phyloP scores from a whole-genome alignment of 768 basidiomycete species.

The Lactifluus hygrophoroides region DNA sequence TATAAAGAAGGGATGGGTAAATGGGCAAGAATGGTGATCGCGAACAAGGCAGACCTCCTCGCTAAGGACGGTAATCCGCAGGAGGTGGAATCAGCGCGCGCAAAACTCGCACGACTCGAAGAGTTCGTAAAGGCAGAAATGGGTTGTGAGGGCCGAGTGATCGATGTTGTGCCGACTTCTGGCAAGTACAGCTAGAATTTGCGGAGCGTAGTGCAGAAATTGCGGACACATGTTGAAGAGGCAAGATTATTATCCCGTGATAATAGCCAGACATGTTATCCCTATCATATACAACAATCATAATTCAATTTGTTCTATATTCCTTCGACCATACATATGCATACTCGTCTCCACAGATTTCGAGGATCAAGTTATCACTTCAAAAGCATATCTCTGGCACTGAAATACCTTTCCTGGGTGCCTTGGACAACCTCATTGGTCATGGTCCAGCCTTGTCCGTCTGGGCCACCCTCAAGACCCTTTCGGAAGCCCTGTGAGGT shows the following conservation, averaged over 20 bases:
- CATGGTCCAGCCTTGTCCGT: constrained; percentile 71
- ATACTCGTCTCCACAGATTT: not conserved
- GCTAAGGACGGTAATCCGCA: constrained; percentile 36
- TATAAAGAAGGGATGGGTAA: constrained; percentile 71
- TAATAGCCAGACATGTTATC: not conserved
- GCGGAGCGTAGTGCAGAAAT: constrained; percentile 52
- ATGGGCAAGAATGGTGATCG: constrained; percentile 74
- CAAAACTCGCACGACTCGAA: constrained; percentile 49
- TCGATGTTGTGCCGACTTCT: constrained; percentile 75
- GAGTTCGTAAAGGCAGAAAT: constrained; percentile 46
- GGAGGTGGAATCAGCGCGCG: constrained; percentile 41
- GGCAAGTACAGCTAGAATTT: constrained; percentile 85
- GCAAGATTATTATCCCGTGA: constrained; percentile 32
- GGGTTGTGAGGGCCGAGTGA: constrained; percentile 28
- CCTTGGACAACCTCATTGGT: constrained; percentile 66
- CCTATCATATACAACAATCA: not conserved
- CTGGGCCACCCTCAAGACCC: constrained; percentile 64
- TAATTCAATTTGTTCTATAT: constrained; percentile 24
- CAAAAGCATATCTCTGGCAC: constrained; percentile 54
- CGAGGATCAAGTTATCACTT: not conserved
- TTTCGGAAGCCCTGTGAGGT: constrained; percentile 62
- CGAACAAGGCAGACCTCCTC: constrained; percentile 92
- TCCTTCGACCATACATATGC: constrained; percentile 21
- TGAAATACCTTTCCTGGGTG: constrained; percentile 70
- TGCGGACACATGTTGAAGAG: constrained; percentile 58